phyloP scores from a whole-genome alignment of 2,329 filamentous ascomycete species.

The Colletotrichum destructivum region DNA sequence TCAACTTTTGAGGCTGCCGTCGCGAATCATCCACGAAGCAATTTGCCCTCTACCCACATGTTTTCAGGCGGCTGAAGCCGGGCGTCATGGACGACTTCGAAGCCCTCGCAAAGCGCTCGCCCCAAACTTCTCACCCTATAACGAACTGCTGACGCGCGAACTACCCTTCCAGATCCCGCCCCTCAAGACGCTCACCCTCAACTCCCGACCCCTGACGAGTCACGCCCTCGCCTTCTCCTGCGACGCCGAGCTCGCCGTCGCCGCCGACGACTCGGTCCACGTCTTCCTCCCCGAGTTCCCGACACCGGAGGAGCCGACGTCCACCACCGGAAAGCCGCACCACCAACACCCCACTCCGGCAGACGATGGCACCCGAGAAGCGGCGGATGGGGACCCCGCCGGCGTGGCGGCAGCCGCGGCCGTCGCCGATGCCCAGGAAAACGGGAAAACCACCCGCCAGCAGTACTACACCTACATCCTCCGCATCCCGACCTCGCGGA shows the following conservation, averaged over 20 bases:
- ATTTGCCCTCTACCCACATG: not conserved
- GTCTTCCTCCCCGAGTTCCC: slow-evolving; percentile 65
- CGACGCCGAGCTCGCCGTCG: slow-evolving; percentile 71
- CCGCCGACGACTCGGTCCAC: slow-evolving; percentile 69
- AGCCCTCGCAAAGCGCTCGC: not conserved
- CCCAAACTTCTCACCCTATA: not conserved
- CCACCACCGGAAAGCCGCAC: not conserved
- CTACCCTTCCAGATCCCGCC: slow-evolving; percentile 57
- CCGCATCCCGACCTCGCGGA: slow-evolving; percentile 52
- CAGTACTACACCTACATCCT: slow-evolving; percentile 53
- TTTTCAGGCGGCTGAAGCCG: not conserved
- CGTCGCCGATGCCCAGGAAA: slow-evolving; percentile 31
- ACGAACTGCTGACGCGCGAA: slow-evolving; percentile 6
- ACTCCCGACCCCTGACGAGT: slow-evolving; percentile 60
- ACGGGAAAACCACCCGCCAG: slow-evolving; percentile 41
- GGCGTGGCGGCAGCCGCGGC: slow-evolving; percentile 46
- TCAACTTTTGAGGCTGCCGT: not conserved
- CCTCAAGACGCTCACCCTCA: slow-evolving; percentile 62
- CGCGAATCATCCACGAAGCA: not conserved
- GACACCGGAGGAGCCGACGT: slow-evolving; percentile 37
- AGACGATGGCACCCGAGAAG: slow-evolving; percentile 5
- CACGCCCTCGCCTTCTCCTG: slow-evolving; percentile 67
- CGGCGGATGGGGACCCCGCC: slow-evolving; percentile 47
- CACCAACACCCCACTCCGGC: slow-evolving; percentile 22
- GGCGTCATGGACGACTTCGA: not conserved